Evolutionary conservation across 345 rosid genomes (phyloP).

Genomic region (Eucalyptus polyanthemos): DNA sequence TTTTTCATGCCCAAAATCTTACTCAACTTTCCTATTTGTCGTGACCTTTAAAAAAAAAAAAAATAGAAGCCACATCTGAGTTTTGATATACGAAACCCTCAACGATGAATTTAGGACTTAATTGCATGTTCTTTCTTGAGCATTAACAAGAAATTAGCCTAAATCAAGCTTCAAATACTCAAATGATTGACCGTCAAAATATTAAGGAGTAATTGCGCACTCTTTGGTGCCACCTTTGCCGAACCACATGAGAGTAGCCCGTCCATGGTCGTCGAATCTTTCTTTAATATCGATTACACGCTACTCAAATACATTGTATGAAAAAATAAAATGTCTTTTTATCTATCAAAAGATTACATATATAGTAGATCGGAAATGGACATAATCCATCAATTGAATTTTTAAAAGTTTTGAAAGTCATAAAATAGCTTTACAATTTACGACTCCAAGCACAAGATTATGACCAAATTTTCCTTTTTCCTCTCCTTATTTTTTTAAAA

Average conservation of each 20-base stretch:
- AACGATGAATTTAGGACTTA: neutral
- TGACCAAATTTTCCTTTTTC: neutral
- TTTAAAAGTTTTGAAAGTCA: neutral
- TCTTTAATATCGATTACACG: neutral
- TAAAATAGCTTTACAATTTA: neutral
- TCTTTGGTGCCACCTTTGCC: neutral
- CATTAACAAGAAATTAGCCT: neutral
- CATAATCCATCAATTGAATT: neutral
- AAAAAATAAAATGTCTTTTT: too few species aligned
- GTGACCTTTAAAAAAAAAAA: fast-evolving
- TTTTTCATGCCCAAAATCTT: neutral
- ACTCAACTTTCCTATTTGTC: neutral
- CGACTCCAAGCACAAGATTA: neutral
- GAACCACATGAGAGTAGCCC: neutral
- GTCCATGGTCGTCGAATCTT: neutral
- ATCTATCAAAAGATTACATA: too few species aligned
- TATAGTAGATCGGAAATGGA: too few species aligned
- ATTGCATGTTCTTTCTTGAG: neutral
- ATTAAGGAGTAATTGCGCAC: neutral
- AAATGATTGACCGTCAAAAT: neutral
- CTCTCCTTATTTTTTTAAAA: neutral
- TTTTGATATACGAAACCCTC: neutral
- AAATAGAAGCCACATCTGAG: neutral
- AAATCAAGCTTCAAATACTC: neutral
- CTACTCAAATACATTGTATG: neutral